A percentile compares a stretch with the other conserved stretches of the same genome.
These are phyloP conservation scores for Chamaecrista fasciculata DNA, from an alignment of 306 rosid species.

Conservation along the genomic window DNA sequence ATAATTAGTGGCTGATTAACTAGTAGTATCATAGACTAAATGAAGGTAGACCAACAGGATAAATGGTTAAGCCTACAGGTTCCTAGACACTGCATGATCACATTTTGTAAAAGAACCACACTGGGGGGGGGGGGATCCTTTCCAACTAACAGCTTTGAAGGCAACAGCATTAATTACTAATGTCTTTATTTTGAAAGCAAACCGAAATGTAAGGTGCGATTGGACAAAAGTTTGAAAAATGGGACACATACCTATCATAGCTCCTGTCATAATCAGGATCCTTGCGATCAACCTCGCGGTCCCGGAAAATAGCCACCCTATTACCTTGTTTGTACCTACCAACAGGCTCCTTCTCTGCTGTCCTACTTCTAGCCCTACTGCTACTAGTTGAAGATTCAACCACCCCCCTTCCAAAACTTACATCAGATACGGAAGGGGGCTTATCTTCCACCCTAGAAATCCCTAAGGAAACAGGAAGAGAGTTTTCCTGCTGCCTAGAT, in stretches of 20 bases:
- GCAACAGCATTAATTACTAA: not conserved
- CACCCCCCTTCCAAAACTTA: conserved; percentile 52
- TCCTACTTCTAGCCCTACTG: conserved; percentile 74
- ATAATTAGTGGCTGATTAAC: not conserved
- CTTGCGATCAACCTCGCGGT: conserved; percentile 84
- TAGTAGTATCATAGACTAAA: not conserved
- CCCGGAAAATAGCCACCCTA: conserved; percentile 94
- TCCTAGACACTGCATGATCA: not conserved
- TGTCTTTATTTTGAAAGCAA: conserved; percentile 11
- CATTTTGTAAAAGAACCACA: conserved; percentile 37
- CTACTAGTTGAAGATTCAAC: conserved; percentile 53
- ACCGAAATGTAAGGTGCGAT: not conserved
- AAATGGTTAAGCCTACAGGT: conserved; percentile 5
- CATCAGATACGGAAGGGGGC: conserved; percentile 49
- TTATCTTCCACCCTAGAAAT: conserved; percentile 65
- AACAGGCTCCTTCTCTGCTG: conserved; percentile 72
- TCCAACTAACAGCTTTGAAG: not conserved
- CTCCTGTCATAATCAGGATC: conserved; percentile 96
- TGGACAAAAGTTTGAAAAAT: not conserved
- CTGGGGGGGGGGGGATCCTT: too few species aligned
- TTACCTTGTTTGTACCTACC: conserved; percentile 73
- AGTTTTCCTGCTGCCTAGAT: conserved; percentile 55
- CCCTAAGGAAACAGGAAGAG: conserved; percentile 51
- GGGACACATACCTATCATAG: conserved; percentile 67
- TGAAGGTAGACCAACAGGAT: not conserved